Base-by-base conservation (phyloP, 441 rosid genomes). In the Erysimum cheiri region DNA sequence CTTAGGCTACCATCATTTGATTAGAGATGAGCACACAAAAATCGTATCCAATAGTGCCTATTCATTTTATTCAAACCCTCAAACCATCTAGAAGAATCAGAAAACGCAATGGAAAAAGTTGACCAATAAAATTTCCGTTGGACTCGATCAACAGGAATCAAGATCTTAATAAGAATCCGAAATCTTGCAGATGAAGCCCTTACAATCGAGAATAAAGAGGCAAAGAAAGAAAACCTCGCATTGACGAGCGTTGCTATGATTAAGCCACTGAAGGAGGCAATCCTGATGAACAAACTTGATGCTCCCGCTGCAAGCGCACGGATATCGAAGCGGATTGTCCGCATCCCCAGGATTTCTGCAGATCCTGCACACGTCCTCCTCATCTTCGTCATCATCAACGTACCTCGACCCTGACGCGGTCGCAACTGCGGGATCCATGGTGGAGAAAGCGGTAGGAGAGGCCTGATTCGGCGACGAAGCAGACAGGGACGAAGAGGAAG, bases 361-460 rank as follows among this genome's bases (percentile, higher is more conserved):
- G 91, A 95, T 95, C 95, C 99, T 83, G 87, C 99, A 95, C 9
- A 92, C 98, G 61, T 95, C 99, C 80, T 82, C 99, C 81, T 95
- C 98, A 24, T 85, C 93, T 43, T 94, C 97, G 32, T 92, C 98
- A 39, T 95, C 98, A 10, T 86, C 90, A 26, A 82, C 92, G 73
- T 58, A 77, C 76, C 74, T 85, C 46, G 74, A 67, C 44, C 57
- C 78, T 28, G 74, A 55, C 47, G 80, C 67, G 72, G 75, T 56
- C 50, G 70, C 36, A 72, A 46, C 52, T 6, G 65, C 37, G 37
- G 66, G 73, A 60, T 64, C 79, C 69, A 37, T 28, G 33, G 64
- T 29, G 19, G 81, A 63, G 14, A 77, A 75, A 65, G 82, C 67
- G 56, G 60, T 41, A 49, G 71, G 56, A 6, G 67, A 69, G 0